Conservation (phyloP, 257 asterid species). For the Apocynum venetum region DNA sequence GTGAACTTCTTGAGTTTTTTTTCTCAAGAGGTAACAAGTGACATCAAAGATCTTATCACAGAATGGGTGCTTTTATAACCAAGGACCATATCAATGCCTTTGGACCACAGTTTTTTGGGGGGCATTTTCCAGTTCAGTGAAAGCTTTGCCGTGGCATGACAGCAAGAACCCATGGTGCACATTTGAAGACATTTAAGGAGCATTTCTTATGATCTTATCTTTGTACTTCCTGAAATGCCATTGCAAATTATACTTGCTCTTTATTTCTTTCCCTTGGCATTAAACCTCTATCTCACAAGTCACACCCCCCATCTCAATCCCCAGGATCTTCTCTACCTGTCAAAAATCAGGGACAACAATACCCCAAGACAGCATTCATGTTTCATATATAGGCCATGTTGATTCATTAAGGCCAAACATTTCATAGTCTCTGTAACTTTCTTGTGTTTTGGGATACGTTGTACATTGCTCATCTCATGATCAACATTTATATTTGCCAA, state of each 20-base stretch:
- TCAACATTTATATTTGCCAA: not conserved
- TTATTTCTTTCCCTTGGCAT: too few species aligned
- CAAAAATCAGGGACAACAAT: too few species aligned
- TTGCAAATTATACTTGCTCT: not conserved
- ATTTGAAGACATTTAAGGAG: not conserved
- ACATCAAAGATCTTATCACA: slow-evolving; percentile 4
- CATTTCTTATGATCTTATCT: not conserved
- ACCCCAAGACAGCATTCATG: too few species aligned
- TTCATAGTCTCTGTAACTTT: not conserved
- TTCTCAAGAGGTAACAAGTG: not conserved
- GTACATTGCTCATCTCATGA: not conserved
- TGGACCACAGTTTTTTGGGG: slow-evolving; percentile 4
- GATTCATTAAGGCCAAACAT: not conserved
- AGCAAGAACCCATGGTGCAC: not conserved
- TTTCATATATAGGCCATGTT: too few species aligned
- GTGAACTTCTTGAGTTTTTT: not conserved
- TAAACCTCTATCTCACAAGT: too few species aligned
- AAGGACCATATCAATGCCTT: not conserved
- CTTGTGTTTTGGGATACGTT: not conserved
- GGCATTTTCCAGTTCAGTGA: not conserved
- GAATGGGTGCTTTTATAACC: not conserved
- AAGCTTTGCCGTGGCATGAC: slow-evolving; percentile 6
- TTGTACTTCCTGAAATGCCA: not conserved
- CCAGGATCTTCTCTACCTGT: too few species aligned
- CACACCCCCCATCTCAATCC: too few species aligned